Evolutionary conservation across 371 early-diverging fungal species (phyloP), one percentile per base, ranked within the genome.

Genomic region (Mucor irregularis): DNA sequence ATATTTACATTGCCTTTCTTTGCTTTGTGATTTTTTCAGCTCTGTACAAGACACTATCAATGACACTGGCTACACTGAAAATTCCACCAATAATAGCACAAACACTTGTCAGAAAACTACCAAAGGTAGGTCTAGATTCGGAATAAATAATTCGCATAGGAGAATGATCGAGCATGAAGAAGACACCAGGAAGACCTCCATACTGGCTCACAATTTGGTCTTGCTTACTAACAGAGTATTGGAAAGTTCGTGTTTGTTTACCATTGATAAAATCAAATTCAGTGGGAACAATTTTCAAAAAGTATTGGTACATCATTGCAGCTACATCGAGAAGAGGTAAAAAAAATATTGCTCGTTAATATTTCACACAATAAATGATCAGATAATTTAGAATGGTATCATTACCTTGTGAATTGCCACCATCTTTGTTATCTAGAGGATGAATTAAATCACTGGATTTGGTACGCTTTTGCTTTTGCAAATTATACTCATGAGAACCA

Each of bases 61-160:
- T 66, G n/a, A 98, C 78, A 22, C 94, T 87, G 1, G 97, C 95
- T 4, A 97, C 94, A 4, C 97, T 95, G 58, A 91, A 93, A 26
- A 98, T 84, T 30, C 97, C 97, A 38, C 98, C 97, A 6, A 97
- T 83, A 57, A 98, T 95, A 7, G 96, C 96, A 64, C 96, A 97
- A 10, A 94, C 74, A 29, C 87, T 87, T 10, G 95, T 93, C 44
- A 98, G 66, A 64, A 97, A 93, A 55, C 86, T 86, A 11, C 89
- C 70, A 48, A 96, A 88, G 14, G 96, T 90, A 56, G 86, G 84
- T 45, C 84, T 81, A 29, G 80, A 74, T 75, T 98, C 93, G 3
- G 78, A 78, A 63, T 94, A 92, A 21, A 88, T 84, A 29, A 98
- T 89, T 26, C 90, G 78, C 96, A 98, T 96, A 4, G 98, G 97